Evolutionary conservation across 306 rosid species (phyloP).

Genomic region (Prunus davidiana): DNA sequence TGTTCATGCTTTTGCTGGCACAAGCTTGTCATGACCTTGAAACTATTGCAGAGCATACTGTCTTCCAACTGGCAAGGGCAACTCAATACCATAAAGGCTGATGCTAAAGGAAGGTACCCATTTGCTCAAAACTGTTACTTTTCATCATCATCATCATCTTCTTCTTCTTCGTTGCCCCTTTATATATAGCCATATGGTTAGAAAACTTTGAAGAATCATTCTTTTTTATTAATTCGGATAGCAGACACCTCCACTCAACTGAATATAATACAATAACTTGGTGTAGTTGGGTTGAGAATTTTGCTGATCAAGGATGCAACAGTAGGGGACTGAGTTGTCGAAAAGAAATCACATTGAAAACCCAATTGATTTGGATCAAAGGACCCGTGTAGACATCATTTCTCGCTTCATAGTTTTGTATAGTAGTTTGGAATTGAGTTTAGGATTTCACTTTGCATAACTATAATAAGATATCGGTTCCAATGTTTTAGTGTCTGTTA

Average conservation of each 20-base stretch:
- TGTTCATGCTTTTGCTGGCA: background rate
- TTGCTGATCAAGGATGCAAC: background rate
- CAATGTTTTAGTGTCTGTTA: background rate
- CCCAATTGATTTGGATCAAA: background rate
- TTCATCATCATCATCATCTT: background rate
- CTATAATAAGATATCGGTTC: background rate
- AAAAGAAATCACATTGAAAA: background rate
- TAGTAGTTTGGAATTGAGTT: background rate
- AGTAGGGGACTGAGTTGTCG: background rate
- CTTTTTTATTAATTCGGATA: background rate
- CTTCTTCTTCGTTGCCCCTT: background rate
- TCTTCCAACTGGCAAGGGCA: conserved; percentile 85
- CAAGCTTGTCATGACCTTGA: background rate
- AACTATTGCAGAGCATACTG: conserved; percentile 55
- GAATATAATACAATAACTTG: background rate
- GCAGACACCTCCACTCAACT: background rate
- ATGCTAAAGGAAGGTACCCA: conserved; percentile 81
- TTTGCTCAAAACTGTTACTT: background rate
- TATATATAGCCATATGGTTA: background rate
- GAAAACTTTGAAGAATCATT: background rate
- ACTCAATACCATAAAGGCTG: conserved; percentile 80
- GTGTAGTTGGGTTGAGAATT: background rate
- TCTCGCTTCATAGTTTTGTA: background rate
- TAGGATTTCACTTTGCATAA: background rate
- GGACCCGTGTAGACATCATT: background rate